Base-by-base conservation (phyloP, 2,329 filamentous ascomycete species). In the Beauveria sp. region DNA sequence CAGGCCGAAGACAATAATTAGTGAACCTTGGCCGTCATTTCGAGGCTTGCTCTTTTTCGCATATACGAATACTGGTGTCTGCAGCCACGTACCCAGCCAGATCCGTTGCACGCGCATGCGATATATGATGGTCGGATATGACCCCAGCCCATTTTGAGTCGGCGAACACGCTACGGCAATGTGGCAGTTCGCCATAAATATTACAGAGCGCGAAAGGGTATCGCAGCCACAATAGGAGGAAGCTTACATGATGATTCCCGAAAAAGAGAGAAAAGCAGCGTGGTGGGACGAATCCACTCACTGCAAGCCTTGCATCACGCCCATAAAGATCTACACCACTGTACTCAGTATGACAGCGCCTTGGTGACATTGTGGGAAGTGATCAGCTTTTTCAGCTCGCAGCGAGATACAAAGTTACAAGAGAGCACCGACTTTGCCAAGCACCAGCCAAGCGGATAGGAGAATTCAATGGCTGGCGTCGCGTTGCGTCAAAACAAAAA, bases 91-190 rank as follows among this genome's bases (percentile, higher is more conserved):
- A 24, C 14, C 18, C 43, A 42, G 31, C 16, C 4, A 52, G 50
- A 59, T 59, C 34, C 46, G 56, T 40, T 52, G 34, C 24, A 59
- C 50, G 22, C 34, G 43, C 56, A 60, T 31, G 56, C 48, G 18
- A 52, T 43, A 42, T 58, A 16, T 58, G 24, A 52, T 45, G 1
- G 31, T 34, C 31, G 31, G 57, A 18, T 43, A 40, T 50, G 46
- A 42, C 31, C 46, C 42, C 20, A 4, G 55, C 14, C 24, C 7
- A 34, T 24, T 49, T 58, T 5, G 9, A 14, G 53, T 34, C n/a
- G n/a, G 31, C 45, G 26, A 16, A 26, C 43, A 34, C 54, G n/a
- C 18, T 18, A 38, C 26, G 12, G 16, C 16, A 16, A 28, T 56
- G 24, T n/a, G n/a, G 42, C 18, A 34, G 12, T 48, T 34, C 38